Evolutionary conservation across 1,139 yeast genomes (phyloP).

Genomic region (Sugiyamaella japonica): DNA sequence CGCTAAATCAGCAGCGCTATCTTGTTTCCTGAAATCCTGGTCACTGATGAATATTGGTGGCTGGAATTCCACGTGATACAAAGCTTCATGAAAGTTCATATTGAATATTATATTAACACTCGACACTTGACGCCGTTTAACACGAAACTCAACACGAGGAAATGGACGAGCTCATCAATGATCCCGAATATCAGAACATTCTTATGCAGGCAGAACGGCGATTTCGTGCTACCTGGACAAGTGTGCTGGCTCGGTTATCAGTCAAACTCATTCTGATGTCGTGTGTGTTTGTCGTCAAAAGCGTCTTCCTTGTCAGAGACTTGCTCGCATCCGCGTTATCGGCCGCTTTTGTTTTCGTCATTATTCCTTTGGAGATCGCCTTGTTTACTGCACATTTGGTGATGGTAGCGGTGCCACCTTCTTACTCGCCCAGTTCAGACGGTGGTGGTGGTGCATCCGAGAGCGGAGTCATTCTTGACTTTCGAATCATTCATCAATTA

Average conservation of each 20-base stretch:
- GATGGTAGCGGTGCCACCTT: neutral
- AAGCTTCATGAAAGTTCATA: too few relatives aligned
- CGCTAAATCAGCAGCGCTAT: too few relatives aligned
- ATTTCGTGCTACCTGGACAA: slow-evolving; percentile 24
- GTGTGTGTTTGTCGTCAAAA: slow-evolving; percentile 24
- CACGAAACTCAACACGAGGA: neutral
- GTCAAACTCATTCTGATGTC: slow-evolving; percentile 17
- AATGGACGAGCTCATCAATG: slow-evolving; percentile 14
- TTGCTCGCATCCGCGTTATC: slow-evolving; percentile 20
- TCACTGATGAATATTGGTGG: too few relatives aligned
- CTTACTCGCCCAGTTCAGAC: neutral
- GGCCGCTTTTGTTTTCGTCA: slow-evolving; percentile 19
- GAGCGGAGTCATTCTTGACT: slow-evolving; percentile 16
- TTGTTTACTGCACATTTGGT: slow-evolving; percentile 24
- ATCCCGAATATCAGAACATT: slow-evolving; percentile 27
- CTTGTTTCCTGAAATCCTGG: too few relatives aligned
- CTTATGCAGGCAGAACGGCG: slow-evolving; percentile 27
- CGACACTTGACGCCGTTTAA: too few relatives aligned
- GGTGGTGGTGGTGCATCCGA: neutral
- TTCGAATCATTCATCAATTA: slow-evolving; percentile 26
- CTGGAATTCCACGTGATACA: too few relatives aligned
- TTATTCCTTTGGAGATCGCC: slow-evolving; percentile 30
- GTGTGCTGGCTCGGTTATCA: slow-evolving; percentile 7
- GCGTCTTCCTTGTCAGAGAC: slow-evolving; percentile 28
- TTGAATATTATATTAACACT: too few relatives aligned